phyloP scores from a whole-genome alignment of 495 filamentous ascomycete species.

The Xylona heveae region DNA sequence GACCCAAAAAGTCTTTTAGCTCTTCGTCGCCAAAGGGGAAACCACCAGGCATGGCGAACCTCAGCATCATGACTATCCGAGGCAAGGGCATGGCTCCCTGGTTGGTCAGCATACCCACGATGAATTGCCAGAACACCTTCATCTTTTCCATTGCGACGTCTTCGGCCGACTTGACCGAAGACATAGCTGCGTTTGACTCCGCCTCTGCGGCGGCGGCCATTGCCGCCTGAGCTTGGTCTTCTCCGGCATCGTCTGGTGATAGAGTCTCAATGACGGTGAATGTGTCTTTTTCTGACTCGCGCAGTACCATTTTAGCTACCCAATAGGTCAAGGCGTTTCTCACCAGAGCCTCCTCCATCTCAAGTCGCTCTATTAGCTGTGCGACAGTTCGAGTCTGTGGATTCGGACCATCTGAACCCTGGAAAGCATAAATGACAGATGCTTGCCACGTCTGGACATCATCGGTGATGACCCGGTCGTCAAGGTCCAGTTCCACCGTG shows the following conservation, averaged over 20 bases:
- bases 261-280: constrained; percentile 46
- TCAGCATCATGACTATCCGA: constrained; percentile 83
- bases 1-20: constrained; percentile 51
- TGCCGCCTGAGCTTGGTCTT: constrained; percentile 16
- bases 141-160: constrained; percentile 50
- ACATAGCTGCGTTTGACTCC: constrained; percentile 17
- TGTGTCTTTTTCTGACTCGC: constrained; percentile 27
- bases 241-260: constrained; percentile 24
- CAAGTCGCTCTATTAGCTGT: constrained; percentile 38
- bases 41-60: constrained; percentile 66
- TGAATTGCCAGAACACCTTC: constrained; percentile 72
- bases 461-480: constrained; percentile 52
- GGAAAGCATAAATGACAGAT: constrained; percentile 73
- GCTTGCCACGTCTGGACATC: constrained; percentile 78
- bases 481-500: constrained; percentile 59
- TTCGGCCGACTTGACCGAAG: constrained; percentile 22
- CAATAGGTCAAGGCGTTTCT: constrained; percentile 68
- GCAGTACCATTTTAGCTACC: constrained; percentile 58
- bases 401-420: constrained; percentile 13
- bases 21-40: constrained; percentile 62
- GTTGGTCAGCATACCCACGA: constrained; percentile 89
- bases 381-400: constrained; percentile 30
- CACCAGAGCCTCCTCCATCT: constrained; percentile 60
- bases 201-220: constrained; percentile 28
- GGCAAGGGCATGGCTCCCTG: constrained; percentile 56